Conservation (phyloP, 495 filamentous ascomycete species). For the Penicillium waksmanii region DNA sequence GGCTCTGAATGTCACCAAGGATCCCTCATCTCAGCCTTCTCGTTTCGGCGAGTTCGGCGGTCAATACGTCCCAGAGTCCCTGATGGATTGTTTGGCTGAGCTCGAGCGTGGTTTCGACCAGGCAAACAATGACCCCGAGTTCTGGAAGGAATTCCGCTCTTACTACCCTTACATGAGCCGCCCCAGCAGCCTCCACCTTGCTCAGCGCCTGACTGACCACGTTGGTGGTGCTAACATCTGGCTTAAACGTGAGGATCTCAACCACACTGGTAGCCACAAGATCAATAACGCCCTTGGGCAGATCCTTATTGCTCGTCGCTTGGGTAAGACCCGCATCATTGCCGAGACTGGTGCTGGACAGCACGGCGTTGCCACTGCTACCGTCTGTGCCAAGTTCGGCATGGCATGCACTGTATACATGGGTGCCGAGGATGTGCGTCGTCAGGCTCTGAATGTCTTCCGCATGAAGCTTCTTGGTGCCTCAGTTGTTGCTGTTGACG, state of each 20-base stretch:
- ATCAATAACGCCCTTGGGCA: conserved; percentile 97
- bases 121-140: conserved; percentile 80
- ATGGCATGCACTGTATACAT: conserved; percentile 97
- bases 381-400: conserved; percentile 92
- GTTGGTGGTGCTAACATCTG: conserved; percentile 94
- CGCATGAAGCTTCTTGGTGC: conserved; percentile 93
- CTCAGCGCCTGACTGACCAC: conserved; percentile 83
- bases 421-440: conserved; percentile 94
- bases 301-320: conserved; percentile 75
- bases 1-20: conserved; percentile 62
- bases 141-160: conserved; percentile 96
- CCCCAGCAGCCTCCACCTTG: conserved; percentile 87
- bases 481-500: conserved; percentile 84
- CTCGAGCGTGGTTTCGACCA: conserved; percentile 90
- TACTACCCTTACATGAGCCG: conserved; percentile 99
- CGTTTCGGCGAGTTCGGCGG: conserved; percentile 97
- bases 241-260: conserved; percentile 94
- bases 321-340: conserved; percentile 94
- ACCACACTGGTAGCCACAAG: conserved; percentile 87
- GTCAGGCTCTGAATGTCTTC: conserved; percentile 95
- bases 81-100: conserved; percentile 95
- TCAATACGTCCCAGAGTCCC: conserved; percentile 97
- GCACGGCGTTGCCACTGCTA: conserved; percentile 95
- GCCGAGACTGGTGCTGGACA: conserved; percentile 98
- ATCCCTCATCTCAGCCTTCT: conserved; percentile 65